These are phyloP conservation scores for Pestalotiopsis fici DNA, from an alignment of 2,329 filamentous ascomycete genomes.

Conservation along the genomic window DNA sequence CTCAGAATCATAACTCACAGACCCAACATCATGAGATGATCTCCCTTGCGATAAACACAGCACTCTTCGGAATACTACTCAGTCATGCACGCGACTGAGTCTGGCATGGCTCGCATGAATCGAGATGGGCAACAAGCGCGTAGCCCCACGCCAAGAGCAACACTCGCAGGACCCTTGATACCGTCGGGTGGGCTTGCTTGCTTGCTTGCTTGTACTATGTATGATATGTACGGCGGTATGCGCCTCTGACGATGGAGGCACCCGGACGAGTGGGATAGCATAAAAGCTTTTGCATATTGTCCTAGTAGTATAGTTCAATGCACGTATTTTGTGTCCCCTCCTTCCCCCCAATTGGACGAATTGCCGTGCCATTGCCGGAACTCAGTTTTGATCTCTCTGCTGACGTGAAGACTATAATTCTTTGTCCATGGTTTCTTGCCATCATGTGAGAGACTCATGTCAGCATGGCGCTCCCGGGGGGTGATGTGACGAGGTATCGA, in stretches of 20 bases:
- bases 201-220: background rate
- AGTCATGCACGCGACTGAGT: background rate
- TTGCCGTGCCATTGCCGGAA: background rate
- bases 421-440: background rate
- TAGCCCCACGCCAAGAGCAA: background rate
- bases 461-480: background rate
- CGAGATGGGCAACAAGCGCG: background rate
- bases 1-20: no score
- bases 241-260: background rate
- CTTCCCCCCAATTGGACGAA: background rate
- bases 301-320: no score
- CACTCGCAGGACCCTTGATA: background rate
- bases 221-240: background rate
- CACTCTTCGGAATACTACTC: background rate
- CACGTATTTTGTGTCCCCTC: no score
- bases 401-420: background rate
- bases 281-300: no score
- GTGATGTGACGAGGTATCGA: background rate
- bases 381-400: background rate
- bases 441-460: background rate
- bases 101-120: background rate
- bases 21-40: no score
- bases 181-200: background rate
- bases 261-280: no score
- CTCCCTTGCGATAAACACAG: background rate